phyloP scores from a whole-genome alignment of 2,329 filamentous ascomycete genomes.

The Diplodia scrobiculata region DNA sequence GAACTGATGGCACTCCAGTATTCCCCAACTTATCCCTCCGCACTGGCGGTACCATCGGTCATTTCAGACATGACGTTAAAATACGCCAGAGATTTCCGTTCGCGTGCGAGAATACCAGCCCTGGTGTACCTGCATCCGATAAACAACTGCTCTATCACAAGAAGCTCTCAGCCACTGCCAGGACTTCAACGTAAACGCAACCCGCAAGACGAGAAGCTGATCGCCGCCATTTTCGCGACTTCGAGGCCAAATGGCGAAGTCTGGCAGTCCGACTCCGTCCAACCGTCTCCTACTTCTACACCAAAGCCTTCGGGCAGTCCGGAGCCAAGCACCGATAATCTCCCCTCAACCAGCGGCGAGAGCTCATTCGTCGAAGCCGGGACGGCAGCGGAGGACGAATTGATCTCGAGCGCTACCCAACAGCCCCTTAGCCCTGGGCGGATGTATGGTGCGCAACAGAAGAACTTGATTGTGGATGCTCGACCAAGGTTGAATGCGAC shows the following conservation, averaged over 20 bases:
- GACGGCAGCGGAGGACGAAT: conserved; percentile 50
- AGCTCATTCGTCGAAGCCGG: conserved; percentile 41
- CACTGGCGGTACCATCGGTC: conserved; percentile 79
- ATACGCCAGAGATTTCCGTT: conserved; percentile 87
- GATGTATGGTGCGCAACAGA: conserved; percentile 88
- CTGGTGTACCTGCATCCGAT: conserved; percentile 93
- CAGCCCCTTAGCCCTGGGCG: conserved; percentile 34
- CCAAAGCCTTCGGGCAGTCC: conserved; percentile 38
- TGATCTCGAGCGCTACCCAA: conserved; percentile 69
- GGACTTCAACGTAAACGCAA: conserved; percentile 86
- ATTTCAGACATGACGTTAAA: conserved; percentile 98
- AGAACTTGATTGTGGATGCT: conserved; percentile 93
- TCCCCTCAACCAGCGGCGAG: conserved; percentile 39
- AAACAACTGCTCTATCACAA: conserved; percentile 95
- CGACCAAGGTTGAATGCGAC: conserved; percentile 91
- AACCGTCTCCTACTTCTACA: conserved; percentile 30
- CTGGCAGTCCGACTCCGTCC: conserved; percentile 15
- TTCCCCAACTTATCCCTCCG: conserved; percentile 85
- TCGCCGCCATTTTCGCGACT: conserved; percentile 88
- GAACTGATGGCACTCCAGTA: conserved; percentile 54
- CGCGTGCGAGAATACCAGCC: conserved; percentile 81
- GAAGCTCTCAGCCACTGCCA: conserved; percentile 88
- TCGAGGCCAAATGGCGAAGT: conserved; percentile 42
- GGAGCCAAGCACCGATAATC: conserved; percentile 41
- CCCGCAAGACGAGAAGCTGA: conserved; percentile 91